Percentiles rank a stretch among this genome's conserved stretches.
These are phyloP conservation scores for Globisporangium paddicum DNA, from an alignment of 352 stramenopile genomes.

Conservation along the genomic window DNA sequence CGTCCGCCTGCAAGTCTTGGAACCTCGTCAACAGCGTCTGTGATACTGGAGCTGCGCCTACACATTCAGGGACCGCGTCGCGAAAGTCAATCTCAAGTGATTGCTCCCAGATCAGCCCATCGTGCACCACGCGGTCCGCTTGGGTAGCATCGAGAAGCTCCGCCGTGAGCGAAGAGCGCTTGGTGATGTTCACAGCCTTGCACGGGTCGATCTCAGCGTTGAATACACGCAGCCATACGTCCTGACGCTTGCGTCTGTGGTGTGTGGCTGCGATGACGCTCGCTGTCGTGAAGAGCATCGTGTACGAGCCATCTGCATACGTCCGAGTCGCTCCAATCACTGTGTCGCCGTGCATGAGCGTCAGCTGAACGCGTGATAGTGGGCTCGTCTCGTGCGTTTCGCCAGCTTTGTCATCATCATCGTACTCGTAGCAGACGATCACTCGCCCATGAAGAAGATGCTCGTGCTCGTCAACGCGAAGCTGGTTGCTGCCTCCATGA, in stretches of 20 bases:
- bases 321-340: slow-evolving; percentile 1
- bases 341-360: background rate
- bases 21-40: background rate
- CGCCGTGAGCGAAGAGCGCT: background rate
- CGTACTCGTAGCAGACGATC: background rate
- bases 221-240: slow-evolving; percentile 1
- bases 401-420: background rate
- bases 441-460: slow-evolving; percentile 6
- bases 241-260: background rate
- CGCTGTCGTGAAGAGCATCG: slow-evolving; percentile 2
- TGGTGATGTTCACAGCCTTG: slow-evolving; percentile 4
- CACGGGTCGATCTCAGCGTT: background rate
- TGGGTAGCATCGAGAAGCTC: background rate
- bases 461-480: slow-evolving; percentile 1
- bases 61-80: background rate
- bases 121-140: background rate
- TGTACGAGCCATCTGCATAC: slow-evolving; percentile 6
- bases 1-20: slow-evolving; percentile 5
- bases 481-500: background rate
- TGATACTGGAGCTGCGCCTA: background rate
- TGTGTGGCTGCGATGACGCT: background rate
- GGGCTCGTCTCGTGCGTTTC: background rate
- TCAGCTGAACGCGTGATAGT: background rate
- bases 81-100: background rate
- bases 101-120: slow-evolving; percentile 5